Base-by-base conservation (phyloP, 2,329 filamentous ascomycete genomes). In the Exophiala sp. region DNA sequence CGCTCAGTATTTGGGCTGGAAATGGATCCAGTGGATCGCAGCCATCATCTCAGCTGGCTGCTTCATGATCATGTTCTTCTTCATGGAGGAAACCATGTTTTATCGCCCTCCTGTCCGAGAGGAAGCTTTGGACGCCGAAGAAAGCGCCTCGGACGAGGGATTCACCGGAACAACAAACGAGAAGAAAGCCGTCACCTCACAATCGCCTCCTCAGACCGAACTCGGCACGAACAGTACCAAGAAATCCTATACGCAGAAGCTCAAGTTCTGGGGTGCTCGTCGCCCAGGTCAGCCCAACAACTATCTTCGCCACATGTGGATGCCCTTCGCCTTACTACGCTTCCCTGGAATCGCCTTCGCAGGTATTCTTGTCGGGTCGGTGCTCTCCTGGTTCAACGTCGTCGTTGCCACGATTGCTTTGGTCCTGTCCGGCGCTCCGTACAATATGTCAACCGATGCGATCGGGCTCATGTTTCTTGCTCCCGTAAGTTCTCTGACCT, bases 11-110 rank as follows among this genome's bases (percentile, higher is more conserved):
- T 61, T 78, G 1, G 76, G 75, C 3, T 82, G 78, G 78, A 72
- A 78, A 52, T 81, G 78, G 77, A 77, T 80, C 24, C 77, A 77
- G 2, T 78, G 76, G 68, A 64, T 76, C 32, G 74, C 73, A 4
- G 73, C 72, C 10, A 78, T 81, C 12, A 75, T 80, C 7, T 78
- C 75, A 2, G 75, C 67, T 2, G 65, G 64, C 4, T 75, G 75
- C 4, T 64, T 81, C 11, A n/a, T 78, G 2, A 66, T 79, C 10
- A 73, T 78, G 44, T 77, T 71, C 51, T 79, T 81, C 51, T 72
- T 73, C 3, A 65, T 81, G 1, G 78, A 81, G 62, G 79, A 82
- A 63, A 81, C 79, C 0, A 50, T 47, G 43, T 59, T 57, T 35
- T 47, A 56, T 32, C 56, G 56, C 21, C 50, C 50, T 6, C 44